phyloP scores from a whole-genome alignment of 2,329 filamentous ascomycete species.

The Parastagonospora nodorum region DNA sequence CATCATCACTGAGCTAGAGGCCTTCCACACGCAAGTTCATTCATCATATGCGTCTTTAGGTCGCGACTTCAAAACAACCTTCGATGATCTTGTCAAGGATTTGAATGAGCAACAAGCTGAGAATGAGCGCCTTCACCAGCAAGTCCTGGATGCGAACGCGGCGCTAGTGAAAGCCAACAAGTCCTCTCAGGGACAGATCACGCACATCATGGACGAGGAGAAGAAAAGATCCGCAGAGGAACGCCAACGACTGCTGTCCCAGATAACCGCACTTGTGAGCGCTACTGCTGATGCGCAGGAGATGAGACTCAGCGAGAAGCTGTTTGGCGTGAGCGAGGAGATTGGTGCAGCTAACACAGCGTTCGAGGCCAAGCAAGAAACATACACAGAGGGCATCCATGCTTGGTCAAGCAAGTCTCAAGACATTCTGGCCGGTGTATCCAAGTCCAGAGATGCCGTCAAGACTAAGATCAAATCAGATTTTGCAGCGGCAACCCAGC shows the following conservation, averaged over 20 bases:
- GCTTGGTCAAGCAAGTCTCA: conserved; percentile 73
- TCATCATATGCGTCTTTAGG: conserved; percentile 82
- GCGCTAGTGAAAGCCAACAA: conserved; percentile 71
- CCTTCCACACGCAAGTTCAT: conserved; percentile 83
- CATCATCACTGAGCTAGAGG: conserved; percentile 80
- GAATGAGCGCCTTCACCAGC: conserved; percentile 71
- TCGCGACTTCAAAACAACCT: conserved; percentile 82
- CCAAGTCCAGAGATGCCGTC: conserved; percentile 74
- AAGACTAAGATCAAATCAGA: conserved; percentile 85
- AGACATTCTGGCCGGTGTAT: conserved; percentile 71
- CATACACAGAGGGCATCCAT: conserved; percentile 74
- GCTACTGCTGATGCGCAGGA: conserved; percentile 76
- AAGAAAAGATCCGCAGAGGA: conserved; percentile 73
- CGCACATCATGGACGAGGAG: conserved; percentile 76
- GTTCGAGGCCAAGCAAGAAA: conserved; percentile 68
- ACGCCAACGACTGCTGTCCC: conserved; percentile 71
- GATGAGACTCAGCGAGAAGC: conserved; percentile 67
- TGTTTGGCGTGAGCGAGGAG: conserved; percentile 66
- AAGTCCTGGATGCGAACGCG: conserved; percentile 73
- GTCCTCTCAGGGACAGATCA: conserved; percentile 67
- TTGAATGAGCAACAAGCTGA: conserved; percentile 78
- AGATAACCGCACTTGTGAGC: conserved; percentile 79
- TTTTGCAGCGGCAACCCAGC: conserved; percentile 80
- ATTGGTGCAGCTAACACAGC: conserved; percentile 67
- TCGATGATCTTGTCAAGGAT: conserved; percentile 78